Base-by-base conservation (phyloP, 2,329 filamentous ascomycete species). In the Microcyclosporella mali region DNA sequence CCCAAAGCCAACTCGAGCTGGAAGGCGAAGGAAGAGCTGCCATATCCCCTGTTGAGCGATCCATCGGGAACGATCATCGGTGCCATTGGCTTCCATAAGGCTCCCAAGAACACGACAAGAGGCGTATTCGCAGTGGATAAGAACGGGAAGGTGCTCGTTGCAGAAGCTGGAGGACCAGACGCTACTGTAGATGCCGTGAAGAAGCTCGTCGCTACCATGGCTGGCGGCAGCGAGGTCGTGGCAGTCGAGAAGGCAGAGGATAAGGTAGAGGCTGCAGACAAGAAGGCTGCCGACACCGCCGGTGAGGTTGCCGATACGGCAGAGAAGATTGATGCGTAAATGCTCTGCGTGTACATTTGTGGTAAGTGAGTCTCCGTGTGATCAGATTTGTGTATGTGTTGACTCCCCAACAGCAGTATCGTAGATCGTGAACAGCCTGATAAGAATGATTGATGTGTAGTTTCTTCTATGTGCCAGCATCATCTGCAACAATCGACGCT, bases 1-100 rank as follows among this genome's bases (percentile, higher is more conserved):
- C 81, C 88, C 58, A 94, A 92, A 70, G 81, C 88, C 58, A 98
- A 98, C 72, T 89, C 86, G 17, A 87, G 80, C 34, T 98, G 97
- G 77, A 85, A 88, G 69, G 82, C 81, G 31, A 95, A 94, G 72
- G 87, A 97, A 66, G 87, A 84, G 51, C 78, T 97, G 41, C 86
- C 84, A 4, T 98, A 95, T 66, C 73, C 84, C 28, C 79, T 98
- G 34, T 78, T 98, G 31, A 97, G 89, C 70, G 89, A 98, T 65
- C 77, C 82, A 4, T 69, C 70, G 39, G 78, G 76, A 19, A 81
- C 78, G 2, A 76, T 98, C 46, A 94, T 97, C 57, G 73, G 66
- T 10, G 88, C 88, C 42, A 85, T 97, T 62, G 90, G 89, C n/a
- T 69, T 97, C 53, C 89, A 88, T 71, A 95, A 95, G 71, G 66